Conservation (phyloP, 2,329 filamentous ascomycete species). For the Zymoseptoria pseudotritici region DNA sequence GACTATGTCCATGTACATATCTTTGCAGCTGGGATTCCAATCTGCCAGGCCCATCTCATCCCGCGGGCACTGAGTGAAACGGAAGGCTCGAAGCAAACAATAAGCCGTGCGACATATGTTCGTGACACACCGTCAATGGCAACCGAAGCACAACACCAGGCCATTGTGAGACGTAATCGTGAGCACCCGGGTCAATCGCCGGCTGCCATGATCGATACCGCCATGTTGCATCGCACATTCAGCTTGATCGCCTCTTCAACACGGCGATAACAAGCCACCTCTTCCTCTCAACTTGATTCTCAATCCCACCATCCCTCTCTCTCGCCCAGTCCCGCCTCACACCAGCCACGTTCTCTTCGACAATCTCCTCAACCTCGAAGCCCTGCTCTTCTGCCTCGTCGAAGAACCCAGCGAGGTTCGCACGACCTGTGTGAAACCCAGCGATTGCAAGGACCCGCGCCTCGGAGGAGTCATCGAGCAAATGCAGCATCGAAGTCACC, state of each 20-base stretch:
- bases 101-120: not conserved
- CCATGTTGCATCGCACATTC: not conserved
- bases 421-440: slow-evolving; percentile 64
- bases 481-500: slow-evolving; percentile 54
- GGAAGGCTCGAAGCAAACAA: not conserved
- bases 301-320: slow-evolving; percentile 50
- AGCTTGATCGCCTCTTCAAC: slow-evolving; percentile 9
- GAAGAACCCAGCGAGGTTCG: slow-evolving; percentile 60
- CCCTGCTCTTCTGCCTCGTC: slow-evolving; percentile 45
- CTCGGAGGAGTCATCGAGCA: slow-evolving; percentile 41
- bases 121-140: not conserved
- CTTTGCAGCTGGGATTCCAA: not conserved
- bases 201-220: not conserved
- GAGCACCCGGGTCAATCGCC: too few relatives aligned
- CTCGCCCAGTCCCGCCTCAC: slow-evolving; percentile 52
- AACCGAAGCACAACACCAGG: not conserved
- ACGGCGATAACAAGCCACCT: slow-evolving; percentile 57
- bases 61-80: not conserved
- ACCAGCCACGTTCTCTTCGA: slow-evolving; percentile 62
- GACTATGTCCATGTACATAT: not conserved
- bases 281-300: slow-evolving; percentile 57
- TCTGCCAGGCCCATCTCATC: not conserved
- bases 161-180: not conserved
- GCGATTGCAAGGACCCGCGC: slow-evolving; percentile 59
- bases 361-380: slow-evolving; percentile 57